These are phyloP conservation scores for Sclerotinia glacialis DNA, from an alignment of 2,329 filamentous ascomycete genomes.

Conservation along the genomic window DNA sequence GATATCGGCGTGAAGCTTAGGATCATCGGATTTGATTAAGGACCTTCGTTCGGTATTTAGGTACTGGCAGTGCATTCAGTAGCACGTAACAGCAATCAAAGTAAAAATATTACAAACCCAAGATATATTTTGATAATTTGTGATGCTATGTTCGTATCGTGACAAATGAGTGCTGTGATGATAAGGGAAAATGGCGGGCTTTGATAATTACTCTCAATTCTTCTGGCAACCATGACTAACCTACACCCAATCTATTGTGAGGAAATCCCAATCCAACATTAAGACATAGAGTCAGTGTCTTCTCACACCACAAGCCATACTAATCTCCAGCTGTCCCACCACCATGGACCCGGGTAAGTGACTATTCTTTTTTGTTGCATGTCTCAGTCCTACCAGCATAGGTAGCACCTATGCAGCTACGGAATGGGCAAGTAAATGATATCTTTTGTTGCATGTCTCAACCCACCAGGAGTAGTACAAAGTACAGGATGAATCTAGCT, in stretches of 20 bases:
- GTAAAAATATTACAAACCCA: background rate
- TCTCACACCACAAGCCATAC: background rate
- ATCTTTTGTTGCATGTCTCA: constrained; percentile 4
- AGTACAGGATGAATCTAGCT: background rate
- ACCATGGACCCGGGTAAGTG: background rate
- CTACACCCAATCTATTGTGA: background rate
- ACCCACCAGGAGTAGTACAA: background rate
- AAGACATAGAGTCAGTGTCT: background rate
- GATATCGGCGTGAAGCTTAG: background rate
- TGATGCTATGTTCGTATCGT: background rate
- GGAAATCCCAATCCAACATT: background rate
- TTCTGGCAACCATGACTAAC: background rate
- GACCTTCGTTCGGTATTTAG: background rate
- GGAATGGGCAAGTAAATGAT: background rate
- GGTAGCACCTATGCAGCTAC: constrained; percentile 2
- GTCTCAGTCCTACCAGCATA: background rate
- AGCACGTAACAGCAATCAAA: constrained; percentile 4
- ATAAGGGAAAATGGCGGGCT: background rate
- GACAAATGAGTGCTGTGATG: background rate
- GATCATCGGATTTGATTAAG: background rate
- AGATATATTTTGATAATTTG: background rate
- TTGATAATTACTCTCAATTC: background rate
- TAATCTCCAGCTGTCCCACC: background rate
- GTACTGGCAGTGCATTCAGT: background rate
- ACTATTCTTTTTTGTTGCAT: background rate